Conservation (phyloP, 2,329 filamentous ascomycete genomes). For the Pseudocercospora vitis region DNA sequence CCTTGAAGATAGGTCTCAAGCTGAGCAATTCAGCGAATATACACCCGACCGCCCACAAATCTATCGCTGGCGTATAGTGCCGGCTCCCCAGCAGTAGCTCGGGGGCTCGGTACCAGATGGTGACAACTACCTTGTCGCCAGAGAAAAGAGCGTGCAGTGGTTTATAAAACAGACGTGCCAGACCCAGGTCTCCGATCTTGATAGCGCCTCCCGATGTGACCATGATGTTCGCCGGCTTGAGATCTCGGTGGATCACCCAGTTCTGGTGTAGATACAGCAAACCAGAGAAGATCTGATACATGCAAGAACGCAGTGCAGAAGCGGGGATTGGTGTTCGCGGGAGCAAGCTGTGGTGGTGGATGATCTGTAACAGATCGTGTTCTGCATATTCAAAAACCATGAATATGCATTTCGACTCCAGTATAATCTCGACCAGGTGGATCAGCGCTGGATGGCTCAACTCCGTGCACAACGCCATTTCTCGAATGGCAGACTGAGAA, state of each 20-base stretch:
- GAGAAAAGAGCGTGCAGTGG: slow-evolving; percentile 87
- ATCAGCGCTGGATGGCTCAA: slow-evolving; percentile 87
- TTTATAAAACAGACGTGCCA: slow-evolving; percentile 91
- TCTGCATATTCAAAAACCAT: slow-evolving; percentile 99
- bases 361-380: slow-evolving; percentile 95
- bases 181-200: slow-evolving; percentile 89
- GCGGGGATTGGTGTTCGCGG: slow-evolving; percentile 85
- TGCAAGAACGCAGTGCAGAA: slow-evolving; percentile 84
- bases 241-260: slow-evolving; percentile 94
- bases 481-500: slow-evolving; percentile 92
- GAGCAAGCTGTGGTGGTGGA: slow-evolving; percentile 93
- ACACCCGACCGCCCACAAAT: slow-evolving; percentile 96
- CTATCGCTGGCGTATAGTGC: slow-evolving; percentile 97
- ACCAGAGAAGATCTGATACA: slow-evolving; percentile 94
- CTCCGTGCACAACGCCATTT: slow-evolving; percentile 96
- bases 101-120: slow-evolving; percentile 97
- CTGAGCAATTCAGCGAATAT: slow-evolving; percentile 95
- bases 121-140: slow-evolving; percentile 97
- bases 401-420: slow-evolving; percentile 98
- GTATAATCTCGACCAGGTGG: slow-evolving; percentile 86
- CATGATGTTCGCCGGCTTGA: slow-evolving; percentile 99
- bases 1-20: slow-evolving; percentile 93
- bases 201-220: slow-evolving; percentile 87
- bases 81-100: slow-evolving; percentile 86
- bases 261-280: slow-evolving; percentile 92